These are phyloP conservation scores for Lichtheimia corymbifera DNA, from an alignment of 371 early-diverging fungal genomes.

Conservation along the genomic window DNA sequence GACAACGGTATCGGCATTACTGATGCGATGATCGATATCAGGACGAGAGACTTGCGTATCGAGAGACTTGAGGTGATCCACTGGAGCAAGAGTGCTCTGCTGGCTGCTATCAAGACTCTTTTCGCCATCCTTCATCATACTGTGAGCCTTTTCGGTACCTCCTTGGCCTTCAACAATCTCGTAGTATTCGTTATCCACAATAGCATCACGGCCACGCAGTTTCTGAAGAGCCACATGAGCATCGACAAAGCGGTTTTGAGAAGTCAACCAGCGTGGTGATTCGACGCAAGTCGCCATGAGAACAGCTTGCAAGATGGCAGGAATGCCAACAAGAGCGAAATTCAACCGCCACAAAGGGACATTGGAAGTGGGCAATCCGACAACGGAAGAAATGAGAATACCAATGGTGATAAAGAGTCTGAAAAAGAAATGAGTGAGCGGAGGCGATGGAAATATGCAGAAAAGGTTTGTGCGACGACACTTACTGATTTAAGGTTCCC, in stretches of 20 bases:
- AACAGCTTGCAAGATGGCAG: constrained; percentile 67
- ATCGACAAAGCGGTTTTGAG: constrained; percentile 54
- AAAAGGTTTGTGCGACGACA: background rate
- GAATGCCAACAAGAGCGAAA: constrained; percentile 62
- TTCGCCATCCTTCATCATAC: background rate
- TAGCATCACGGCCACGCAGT: constrained; percentile 47
- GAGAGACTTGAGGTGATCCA: background rate
- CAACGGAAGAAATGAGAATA: constrained; percentile 63
- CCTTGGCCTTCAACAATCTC: constrained; percentile 52
- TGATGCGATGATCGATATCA: background rate
- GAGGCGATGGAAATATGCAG: background rate
- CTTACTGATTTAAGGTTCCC: constrained; percentile 66
- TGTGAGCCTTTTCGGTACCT: constrained; percentile 12
- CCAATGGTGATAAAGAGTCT: constrained; percentile 73
- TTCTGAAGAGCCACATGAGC: constrained; percentile 51
- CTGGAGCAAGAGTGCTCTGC: background rate
- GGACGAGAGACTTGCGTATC: too few relatives aligned
- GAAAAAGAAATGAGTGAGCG: background rate
- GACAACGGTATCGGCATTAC: background rate
- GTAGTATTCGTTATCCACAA: constrained; percentile 56
- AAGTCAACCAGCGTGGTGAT: constrained; percentile 71
- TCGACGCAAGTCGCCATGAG: constrained; percentile 74
- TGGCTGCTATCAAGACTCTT: background rate
- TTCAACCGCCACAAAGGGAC: constrained; percentile 71
- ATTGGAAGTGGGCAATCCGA: constrained; percentile 58